Evolutionary conservation across 1,284 basidiomycete genomes (phyloP), one percentile per base, ranked within the genome.

Genomic region (Agaricales sp.): DNA sequence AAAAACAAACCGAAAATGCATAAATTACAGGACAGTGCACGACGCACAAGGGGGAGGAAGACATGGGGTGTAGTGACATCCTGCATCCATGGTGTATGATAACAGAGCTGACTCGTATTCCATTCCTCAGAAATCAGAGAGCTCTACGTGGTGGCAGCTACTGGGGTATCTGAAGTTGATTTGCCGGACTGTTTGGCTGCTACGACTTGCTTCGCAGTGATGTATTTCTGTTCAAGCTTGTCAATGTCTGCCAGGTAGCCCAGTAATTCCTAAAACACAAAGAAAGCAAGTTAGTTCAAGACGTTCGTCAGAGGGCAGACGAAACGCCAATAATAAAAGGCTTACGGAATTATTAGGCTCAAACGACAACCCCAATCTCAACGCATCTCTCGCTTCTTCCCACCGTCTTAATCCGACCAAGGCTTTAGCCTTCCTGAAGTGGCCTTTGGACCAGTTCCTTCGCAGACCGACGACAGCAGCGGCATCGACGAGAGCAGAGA

Each of bases 371-470:
- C 94, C 94, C 12, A 93, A 72, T 54, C 82, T 72, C 50, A 92
- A 71, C 2, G 92, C 86, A 45, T 94, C 88, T 54, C 77, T 78
- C 2, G 93, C 94, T 48, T 96, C 92, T 30, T 81, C 70, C 48
- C 78, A 68, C 45, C 74, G 71, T 12, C 75, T 73, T 50, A 99
- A 69, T n/a, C 80, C 90, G 3, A 87, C 71, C 43, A 98, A 69
- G 0, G 95, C 92, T 63, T 87, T 88, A 2, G 87, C 91, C 58
- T 85, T 95, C 55, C 95, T 74, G 73, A 95, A 96, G 63, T 98
- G 92, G 0, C 93, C 95, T 64, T 98, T 98, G 58, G 85, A 81
- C 95, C 95, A 99, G 22, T 82, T 82, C 51, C 84, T 75, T 63
- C 91, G 89, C 50, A 97, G 68, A 55, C 80, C 68, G 43, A 95